Evolutionary conservation across 805 yeast genomes (phyloP).

Genomic region (Kuraishia ogatae): DNA sequence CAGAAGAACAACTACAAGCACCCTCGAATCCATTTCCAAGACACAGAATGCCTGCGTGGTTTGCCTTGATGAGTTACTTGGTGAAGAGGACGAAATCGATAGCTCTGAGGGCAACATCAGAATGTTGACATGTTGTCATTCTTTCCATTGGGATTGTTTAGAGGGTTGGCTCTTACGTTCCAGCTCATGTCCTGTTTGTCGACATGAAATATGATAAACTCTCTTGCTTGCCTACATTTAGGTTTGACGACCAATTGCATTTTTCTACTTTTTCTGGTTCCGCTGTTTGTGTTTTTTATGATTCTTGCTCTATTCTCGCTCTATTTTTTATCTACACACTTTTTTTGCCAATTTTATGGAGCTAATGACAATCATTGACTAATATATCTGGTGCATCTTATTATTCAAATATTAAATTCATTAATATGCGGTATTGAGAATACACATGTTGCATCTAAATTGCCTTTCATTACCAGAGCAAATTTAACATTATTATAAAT

Average conservation of each 20-base stretch:
- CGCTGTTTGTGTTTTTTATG: not conserved
- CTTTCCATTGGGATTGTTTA: slow-evolving; percentile 30
- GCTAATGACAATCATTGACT: no score
- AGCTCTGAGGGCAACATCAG: slow-evolving; percentile 10
- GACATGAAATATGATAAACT: slow-evolving; percentile 9
- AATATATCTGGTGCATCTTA: no score
- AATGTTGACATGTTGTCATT: slow-evolving; percentile 26
- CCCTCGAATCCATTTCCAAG: not conserved
- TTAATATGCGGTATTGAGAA: not conserved
- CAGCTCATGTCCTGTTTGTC: slow-evolving; percentile 32
- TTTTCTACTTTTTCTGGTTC: not conserved
- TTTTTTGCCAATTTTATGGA: no score
- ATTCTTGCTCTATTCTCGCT: no score
- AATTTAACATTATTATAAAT: not conserved
- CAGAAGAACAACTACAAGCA: not conserved
- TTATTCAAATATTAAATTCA: no score
- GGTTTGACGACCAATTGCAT: not conserved
- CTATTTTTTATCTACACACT: no score
- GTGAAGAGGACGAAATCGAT: slow-evolving; percentile 1
- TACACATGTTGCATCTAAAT: not conserved
- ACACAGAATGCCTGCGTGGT: slow-evolving; percentile 1
- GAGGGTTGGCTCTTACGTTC: slow-evolving; percentile 31
- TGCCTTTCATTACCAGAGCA: not conserved
- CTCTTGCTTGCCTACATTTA: not conserved
- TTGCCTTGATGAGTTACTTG: not conserved